Conservation (phyloP, 441 rosid genomes). For the Adansonia grandidieri region DNA sequence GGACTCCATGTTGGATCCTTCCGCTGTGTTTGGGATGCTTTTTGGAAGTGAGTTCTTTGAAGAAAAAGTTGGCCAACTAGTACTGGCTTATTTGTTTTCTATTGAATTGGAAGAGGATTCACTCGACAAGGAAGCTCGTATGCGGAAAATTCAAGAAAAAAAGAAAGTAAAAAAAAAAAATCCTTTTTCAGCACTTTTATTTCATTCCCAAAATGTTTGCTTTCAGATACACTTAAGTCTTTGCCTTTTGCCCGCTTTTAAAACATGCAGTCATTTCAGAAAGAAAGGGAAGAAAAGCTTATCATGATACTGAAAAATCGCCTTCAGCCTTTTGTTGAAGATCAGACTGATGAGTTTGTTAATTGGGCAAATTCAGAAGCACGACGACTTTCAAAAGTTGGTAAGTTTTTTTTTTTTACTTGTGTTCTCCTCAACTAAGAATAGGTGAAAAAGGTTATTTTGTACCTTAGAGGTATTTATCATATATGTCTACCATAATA, state of each 20-base stretch:
- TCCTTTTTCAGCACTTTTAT: neutral
- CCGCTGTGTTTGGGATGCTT: slow-evolving; percentile 94
- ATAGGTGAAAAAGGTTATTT: neutral
- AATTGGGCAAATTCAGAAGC: slow-evolving; percentile 85
- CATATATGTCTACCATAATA: neutral
- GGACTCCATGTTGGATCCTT: slow-evolving; percentile 85
- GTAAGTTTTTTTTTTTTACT: slow-evolving; percentile 22
- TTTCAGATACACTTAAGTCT: slow-evolving; percentile 12
- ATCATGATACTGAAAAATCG: slow-evolving; percentile 55
- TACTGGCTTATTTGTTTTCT: slow-evolving; percentile 64
- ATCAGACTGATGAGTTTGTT: slow-evolving; percentile 58
- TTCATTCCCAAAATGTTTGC: neutral
- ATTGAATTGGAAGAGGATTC: slow-evolving; percentile 61
- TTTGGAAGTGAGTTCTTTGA: slow-evolving; percentile 92
- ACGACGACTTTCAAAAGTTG: slow-evolving; percentile 67
- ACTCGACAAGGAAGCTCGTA: slow-evolving; percentile 48
- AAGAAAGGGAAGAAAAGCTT: slow-evolving; percentile 75
- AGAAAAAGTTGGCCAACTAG: slow-evolving; percentile 90
- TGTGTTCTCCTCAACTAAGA: neutral
- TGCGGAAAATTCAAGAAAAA: slow-evolving; percentile 65
- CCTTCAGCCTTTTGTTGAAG: slow-evolving; percentile 80
- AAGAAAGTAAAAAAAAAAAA: slow-evolving; percentile 49
- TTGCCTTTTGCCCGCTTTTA: slow-evolving; percentile 18
- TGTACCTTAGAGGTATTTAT: neutral
- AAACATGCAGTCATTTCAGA: slow-evolving; percentile 55